Evolutionary conservation across 345 rosid species (phyloP).

Genomic region (Eucalyptus pauciflora): DNA sequence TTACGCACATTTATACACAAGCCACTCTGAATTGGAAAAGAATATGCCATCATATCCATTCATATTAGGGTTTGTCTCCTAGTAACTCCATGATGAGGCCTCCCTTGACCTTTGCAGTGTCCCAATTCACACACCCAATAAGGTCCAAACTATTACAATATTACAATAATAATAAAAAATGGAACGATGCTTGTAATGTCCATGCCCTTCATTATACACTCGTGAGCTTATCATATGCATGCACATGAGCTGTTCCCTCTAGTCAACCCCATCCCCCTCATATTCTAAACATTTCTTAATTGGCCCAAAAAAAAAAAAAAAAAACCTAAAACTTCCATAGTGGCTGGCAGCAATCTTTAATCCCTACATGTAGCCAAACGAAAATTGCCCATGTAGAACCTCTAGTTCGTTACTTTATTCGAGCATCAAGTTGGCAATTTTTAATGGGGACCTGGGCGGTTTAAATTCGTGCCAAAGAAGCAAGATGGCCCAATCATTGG

Average conservation of each 20-base stretch:
- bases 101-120: conserved; percentile 32
- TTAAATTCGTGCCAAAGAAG: background rate
- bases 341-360: background rate
- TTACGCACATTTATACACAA: background rate
- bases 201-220: conserved; percentile 15
- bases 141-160: background rate
- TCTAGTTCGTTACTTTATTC: background rate
- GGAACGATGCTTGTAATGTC: background rate
- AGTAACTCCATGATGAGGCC: conserved; percentile 13
- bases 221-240: conserved; percentile 37
- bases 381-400: background rate
- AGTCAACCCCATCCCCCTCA: conserved; percentile 22
- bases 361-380: background rate
- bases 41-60: background rate
- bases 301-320: background rate
- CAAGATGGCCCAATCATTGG: background rate
- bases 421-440: background rate
- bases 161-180: background rate
- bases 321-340: background rate
- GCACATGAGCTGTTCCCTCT: conserved; percentile 41
- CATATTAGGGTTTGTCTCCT: conserved; percentile 12
- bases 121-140: conserved; percentile 26
- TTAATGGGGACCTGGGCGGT: background rate
- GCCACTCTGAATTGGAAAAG: background rate
- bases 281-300: background rate